phyloP scores from a whole-genome alignment of 345 rosid species.

The Moricandia arvensis region DNA sequence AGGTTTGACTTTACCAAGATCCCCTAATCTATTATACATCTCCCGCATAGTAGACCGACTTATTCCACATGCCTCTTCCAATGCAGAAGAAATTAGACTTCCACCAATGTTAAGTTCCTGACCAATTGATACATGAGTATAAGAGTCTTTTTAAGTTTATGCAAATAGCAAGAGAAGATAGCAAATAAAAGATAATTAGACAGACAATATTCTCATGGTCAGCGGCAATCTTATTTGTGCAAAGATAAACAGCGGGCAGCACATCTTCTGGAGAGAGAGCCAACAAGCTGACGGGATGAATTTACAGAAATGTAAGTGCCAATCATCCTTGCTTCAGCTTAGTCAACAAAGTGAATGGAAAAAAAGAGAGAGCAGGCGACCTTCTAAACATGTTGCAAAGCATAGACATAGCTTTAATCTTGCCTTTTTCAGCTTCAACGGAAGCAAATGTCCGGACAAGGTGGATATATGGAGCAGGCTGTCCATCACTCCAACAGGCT shows the following conservation, averaged over 20 bases:
- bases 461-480: conserved; percentile 80
- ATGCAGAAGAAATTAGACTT: conserved; percentile 68
- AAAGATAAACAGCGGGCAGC: conserved; percentile 76
- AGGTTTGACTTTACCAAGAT: conserved; percentile 61
- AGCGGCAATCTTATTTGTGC: conserved; percentile 85
- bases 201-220: conserved; percentile 78
- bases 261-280: conserved; percentile 87
- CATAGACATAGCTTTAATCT: conserved; percentile 80
- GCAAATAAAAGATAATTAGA: conserved; percentile 20
- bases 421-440: conserved; percentile 79
- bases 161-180: background rate
- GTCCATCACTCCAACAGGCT: conserved; percentile 86
- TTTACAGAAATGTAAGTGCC: conserved; percentile 13
- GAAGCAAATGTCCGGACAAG: conserved; percentile 82
- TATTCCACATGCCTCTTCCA: conserved; percentile 90
- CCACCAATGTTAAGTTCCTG: conserved; percentile 90
- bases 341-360: background rate
- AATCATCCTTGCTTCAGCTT: conserved; percentile 20
- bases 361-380: conserved; percentile 30
- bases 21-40: conserved; percentile 74
- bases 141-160: background rate
- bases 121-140: conserved; percentile 25
- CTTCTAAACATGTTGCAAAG: conserved; percentile 97
- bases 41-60: conserved; percentile 65
- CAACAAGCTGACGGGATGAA: conserved; percentile 58